These are phyloP conservation scores for Pyricularia pennisetigena DNA, from an alignment of 2,329 filamentous ascomycete species.

Conservation along the genomic window DNA sequence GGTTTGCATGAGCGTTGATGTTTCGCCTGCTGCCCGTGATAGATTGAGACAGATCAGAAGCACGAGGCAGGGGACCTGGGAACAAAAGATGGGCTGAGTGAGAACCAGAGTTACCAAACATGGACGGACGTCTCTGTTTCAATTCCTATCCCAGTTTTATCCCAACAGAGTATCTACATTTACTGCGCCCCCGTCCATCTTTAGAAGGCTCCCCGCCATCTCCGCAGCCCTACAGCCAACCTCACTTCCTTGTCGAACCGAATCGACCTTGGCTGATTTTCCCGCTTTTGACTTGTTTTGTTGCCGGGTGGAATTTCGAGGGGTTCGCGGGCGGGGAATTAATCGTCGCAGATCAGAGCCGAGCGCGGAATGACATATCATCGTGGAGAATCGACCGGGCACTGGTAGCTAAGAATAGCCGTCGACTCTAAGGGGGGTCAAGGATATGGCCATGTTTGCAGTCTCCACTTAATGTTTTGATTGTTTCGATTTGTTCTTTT, in stretches of 20 bases:
- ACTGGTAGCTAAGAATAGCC: background rate
- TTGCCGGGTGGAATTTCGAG: background rate
- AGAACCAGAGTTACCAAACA: too few species aligned
- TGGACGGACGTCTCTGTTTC: too few species aligned
- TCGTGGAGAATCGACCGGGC: background rate
- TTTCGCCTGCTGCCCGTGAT: background rate
- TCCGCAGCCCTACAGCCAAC: too few species aligned
- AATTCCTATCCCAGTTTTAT: too few species aligned
- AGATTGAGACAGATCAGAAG: too few species aligned
- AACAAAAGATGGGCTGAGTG: too few species aligned
- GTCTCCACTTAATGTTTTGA: background rate
- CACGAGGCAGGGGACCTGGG: too few species aligned
- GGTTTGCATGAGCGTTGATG: background rate
- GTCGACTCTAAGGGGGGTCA: background rate
- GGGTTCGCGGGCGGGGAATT: background rate
- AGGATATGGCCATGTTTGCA: background rate
- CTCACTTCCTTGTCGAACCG: too few species aligned
- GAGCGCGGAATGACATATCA: background rate
- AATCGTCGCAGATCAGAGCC: background rate
- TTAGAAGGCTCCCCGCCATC: too few species aligned
- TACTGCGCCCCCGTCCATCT: too few species aligned
- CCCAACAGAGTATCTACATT: too few species aligned
- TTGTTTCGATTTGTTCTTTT: background rate
- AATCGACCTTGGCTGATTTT: background rate
- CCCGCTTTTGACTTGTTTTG: background rate